Evolutionary conservation across 2,329 filamentous ascomycete species (phyloP), one percentile per base, ranked within the genome.

Genomic region (Apiospora malaysiana): DNA sequence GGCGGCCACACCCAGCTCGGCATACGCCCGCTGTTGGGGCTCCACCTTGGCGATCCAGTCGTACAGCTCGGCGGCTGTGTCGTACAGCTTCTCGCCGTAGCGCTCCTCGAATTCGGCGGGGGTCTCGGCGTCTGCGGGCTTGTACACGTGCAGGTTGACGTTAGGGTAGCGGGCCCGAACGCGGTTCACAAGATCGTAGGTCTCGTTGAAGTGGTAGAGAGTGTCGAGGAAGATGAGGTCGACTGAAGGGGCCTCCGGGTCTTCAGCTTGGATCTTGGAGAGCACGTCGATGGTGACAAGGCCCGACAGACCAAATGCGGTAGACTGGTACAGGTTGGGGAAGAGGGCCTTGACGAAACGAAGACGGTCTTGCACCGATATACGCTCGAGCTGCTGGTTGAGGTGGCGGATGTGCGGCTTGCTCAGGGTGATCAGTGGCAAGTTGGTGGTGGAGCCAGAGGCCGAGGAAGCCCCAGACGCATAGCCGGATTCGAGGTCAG

Each of bases 21-120:
- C 86, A 83, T 98, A 98, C 8, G 96, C 94, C 73, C 96, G 91
- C 83, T 97, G 92, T 70, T 95, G 94, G 21, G 96, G 96, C 86
- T 99, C 96, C 67, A 99, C 96, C 86, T 99, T 99, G 84, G 95
- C 96, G 73, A 96, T 87, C 88, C 94, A 98, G 87, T 99, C 96
- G 83, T 99, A 99, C 78, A 95, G 89, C 78, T 98, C 93, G 68
- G 94, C 89, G 74, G 96, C 92, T 43, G 86, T 89, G 80, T 97
- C 93, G 91, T 95, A 99, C 66, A 98, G 85, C 75, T 90, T 89
- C 79, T 91, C 86, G 78, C 96, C 96, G 79, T 98, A 94, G 78
- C 90, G 91, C 73, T 88, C 85, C 80, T 94, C 92, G 78, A 99
- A 98, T 74, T 97, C 92, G 68, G 89, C 88, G 23, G 89, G 87